Conservation (phyloP, 192 early-diverging fungal species). For the Podila epicladia region DNA sequence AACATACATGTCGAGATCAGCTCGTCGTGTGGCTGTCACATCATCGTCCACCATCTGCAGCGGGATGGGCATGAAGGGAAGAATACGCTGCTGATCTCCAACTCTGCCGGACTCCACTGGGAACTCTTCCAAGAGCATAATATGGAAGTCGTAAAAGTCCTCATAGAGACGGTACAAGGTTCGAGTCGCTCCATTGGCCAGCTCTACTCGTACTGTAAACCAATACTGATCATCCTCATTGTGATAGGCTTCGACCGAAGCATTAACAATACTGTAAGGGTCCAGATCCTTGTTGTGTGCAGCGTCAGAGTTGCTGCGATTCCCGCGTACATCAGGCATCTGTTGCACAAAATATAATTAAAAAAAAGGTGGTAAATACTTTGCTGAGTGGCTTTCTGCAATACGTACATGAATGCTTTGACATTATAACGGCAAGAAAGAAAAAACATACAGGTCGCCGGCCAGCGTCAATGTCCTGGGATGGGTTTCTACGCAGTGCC, state of each 20-base stretch:
- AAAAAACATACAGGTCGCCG: slow-evolving; percentile 23
- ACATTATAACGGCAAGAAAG: too few relatives aligned
- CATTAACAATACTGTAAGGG: slow-evolving; percentile 52
- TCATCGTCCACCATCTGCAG: slow-evolving; percentile 69
- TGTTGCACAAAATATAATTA: background rate
- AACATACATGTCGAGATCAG: slow-evolving; percentile 75
- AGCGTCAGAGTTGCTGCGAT: background rate
- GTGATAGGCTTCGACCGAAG: slow-evolving; percentile 72
- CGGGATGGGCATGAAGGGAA: slow-evolving; percentile 76
- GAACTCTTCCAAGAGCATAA: slow-evolving; percentile 71
- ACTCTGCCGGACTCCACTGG: slow-evolving; percentile 70
- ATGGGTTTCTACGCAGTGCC: slow-evolving; percentile 24
- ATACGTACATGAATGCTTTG: too few relatives aligned
- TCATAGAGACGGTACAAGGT: slow-evolving; percentile 79
- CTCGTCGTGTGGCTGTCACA: slow-evolving; percentile 70
- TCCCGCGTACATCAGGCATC: background rate
- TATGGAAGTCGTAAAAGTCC: slow-evolving; percentile 84
- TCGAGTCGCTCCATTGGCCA: slow-evolving; percentile 63
- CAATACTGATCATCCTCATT: slow-evolving; percentile 76
- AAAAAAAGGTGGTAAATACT: background rate
- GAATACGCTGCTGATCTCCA: slow-evolving; percentile 59
- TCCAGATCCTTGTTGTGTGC: slow-evolving; percentile 2
- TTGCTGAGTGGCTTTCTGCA: too few relatives aligned
- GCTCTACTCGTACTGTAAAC: slow-evolving; percentile 70
- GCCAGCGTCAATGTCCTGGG: slow-evolving; percentile 31